Base-by-base conservation (phyloP, 1,139 yeast species). In the Suhomyces bokatorum region DNA sequence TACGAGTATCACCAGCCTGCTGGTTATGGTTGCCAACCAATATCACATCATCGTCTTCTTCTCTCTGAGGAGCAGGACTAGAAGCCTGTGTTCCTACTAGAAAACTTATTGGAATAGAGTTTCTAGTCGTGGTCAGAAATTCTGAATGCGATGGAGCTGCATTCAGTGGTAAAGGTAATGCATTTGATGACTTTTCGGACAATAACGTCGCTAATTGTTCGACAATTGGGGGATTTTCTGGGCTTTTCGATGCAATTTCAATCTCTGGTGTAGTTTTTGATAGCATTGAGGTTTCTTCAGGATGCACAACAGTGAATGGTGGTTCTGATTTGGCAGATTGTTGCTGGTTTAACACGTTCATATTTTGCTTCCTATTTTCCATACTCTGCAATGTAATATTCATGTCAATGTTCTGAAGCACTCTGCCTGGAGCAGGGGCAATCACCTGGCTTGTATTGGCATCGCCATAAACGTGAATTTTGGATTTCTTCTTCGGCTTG, bases 391-490 rank as follows among this genome's bases (percentile, higher is more conserved):
- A 9, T 12, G 20, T 12, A 6, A 31, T 13, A 32, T 38, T 42
- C 20, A 15, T 8, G 12, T 41, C 36, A 4, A 36, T 14, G 6
- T 8, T 12, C 26, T 41, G 44, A 15, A 41, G 40, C 15, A 32
- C 40, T 16, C 29, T 34, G 12, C 13, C 16, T 6, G 36, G 36
- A n/a, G n/a, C 36, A n/a, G 35, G 32, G 3, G 8, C 24, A 14
- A 9, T 29, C 35, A 24, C 17, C 28, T 28, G 34, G 14, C 32
- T 24, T 6, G 15, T 20, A 16, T 31, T 40, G 36, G 31, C 31
- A 13, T 32, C 40, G 1, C 46, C 45, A 35, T 48, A 46, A 9
- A 46, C 43, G 17, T 46, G 50, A n/a, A 46, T 30, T 17, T 46
- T 48, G 22, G 43, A 31, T 29, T 41, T 22, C 17, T 48, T 48